Evolutionary conservation across 768 basidiomycete species (phyloP).

Genomic region (Gautieria morchelliformis): DNA sequence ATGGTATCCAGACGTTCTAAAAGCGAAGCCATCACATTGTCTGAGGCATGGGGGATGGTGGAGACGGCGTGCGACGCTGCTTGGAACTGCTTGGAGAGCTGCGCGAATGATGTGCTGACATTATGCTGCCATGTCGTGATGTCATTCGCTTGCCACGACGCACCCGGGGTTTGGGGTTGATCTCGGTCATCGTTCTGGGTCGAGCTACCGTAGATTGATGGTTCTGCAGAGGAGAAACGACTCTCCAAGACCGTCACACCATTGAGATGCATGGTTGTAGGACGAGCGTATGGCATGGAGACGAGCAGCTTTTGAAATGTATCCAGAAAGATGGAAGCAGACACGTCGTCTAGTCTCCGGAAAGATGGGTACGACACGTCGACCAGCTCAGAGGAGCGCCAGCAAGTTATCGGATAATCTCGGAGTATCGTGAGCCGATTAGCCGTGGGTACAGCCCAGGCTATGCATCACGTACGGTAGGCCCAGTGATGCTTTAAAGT

Average conservation of each 20-base stretch:
- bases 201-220: not conserved
- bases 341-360: not conserved
- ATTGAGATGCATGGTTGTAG: not conserved
- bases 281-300: constrained; percentile 7
- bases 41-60: constrained; percentile 16
- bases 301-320: not conserved
- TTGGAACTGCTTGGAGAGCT: constrained; percentile 32
- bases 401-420: constrained; percentile 1
- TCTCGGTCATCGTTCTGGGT: not conserved
- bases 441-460: too few species aligned
- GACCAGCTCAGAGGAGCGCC: not conserved
- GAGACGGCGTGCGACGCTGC: constrained; percentile 31
- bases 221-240: not conserved
- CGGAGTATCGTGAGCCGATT: not conserved
- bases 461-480: not conserved
- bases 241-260: not conserved
- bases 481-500: not conserved
- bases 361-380: too few species aligned
- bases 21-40: constrained; percentile 15
- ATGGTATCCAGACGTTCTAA: constrained; percentile 21
- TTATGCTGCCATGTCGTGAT: constrained; percentile 20
- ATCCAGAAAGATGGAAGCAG: not conserved
- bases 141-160: not conserved
- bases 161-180: too few species aligned
- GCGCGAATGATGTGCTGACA: constrained; percentile 28